Percentiles rank a stretch among this genome's conserved stretches.
Evolutionary conservation across 2,329 filamentous ascomycete species (phyloP).

Genomic region (Eutypa lata): DNA sequence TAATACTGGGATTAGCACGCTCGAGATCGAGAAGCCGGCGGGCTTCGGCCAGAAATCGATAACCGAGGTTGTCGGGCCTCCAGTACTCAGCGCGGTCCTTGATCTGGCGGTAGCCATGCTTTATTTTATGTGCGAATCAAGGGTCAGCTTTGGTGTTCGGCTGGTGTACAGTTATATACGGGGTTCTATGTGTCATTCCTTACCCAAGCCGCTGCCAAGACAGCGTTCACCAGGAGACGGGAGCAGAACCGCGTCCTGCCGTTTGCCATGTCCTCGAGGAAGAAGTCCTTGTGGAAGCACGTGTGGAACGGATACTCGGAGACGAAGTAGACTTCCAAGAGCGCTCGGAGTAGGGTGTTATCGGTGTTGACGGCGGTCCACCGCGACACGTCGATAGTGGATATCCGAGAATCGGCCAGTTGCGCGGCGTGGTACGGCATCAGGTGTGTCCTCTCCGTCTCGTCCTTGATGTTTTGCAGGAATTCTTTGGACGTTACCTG

Average conservation of each 20-base stretch:
- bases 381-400: slow-evolving; percentile 15
- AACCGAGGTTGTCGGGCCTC: slow-evolving; percentile 31
- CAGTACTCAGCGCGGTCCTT: slow-evolving; percentile 32
- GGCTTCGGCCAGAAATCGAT: slow-evolving; percentile 36
- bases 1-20: slow-evolving; percentile 18
- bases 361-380: slow-evolving; percentile 26
- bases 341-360: slow-evolving; percentile 20
- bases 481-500: slow-evolving; percentile 1
- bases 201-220: slow-evolving; percentile 28
- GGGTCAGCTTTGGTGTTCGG: slow-evolving; percentile 2
- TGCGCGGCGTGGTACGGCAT: slow-evolving; percentile 22
- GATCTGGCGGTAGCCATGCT: slow-evolving; percentile 29
- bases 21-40: slow-evolving; percentile 37
- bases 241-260: slow-evolving; percentile 20
- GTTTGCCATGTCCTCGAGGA: slow-evolving; percentile 23
- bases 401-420: slow-evolving; percentile 19
- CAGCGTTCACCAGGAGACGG: slow-evolving; percentile 22
- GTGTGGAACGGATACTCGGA: slow-evolving; percentile 17
- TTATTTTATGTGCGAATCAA: background rate
- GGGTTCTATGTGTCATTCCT: slow-evolving; percentile 3
- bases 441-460: slow-evolving; percentile 16
- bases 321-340: slow-evolving; percentile 19
- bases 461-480: slow-evolving; percentile 4
- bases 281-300: slow-evolving; percentile 23
- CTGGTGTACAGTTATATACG: background rate